Evolutionary conservation across 2,329 filamentous ascomycete genomes (phyloP), one percentile per base, ranked within the genome.

Genomic region (Colletotrichum chrysophilum): DNA sequence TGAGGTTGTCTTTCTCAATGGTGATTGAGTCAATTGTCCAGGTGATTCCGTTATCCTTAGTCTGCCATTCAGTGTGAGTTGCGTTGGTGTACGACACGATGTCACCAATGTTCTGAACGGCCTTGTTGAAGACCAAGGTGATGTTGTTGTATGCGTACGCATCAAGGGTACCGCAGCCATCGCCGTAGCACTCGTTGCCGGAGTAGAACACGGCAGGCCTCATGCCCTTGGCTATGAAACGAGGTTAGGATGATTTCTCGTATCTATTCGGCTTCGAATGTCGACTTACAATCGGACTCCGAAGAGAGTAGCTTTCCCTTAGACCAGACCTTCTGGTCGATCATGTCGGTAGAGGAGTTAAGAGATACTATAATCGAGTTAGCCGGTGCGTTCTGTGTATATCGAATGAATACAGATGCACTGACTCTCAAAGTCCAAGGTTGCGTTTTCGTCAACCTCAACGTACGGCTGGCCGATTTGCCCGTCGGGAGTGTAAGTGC

Each of bases 101-200:
- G 38, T 64, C 38, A 5, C 38, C 71, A 38, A 73, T 16, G 30
- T 62, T 43, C 6, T 69, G 21, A 10, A 73, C 38, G 16, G 71
- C 65, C 71, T 73, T 38, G 38, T 70, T 55, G 36, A 73, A 73
- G 38, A 69, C 71, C 18, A 72, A 65, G 16, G 65, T 73, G 38
- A 73, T 73, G 24, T 69, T 73, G 38, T 60, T 73, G 65, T 73
- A 69, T 9, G n/a, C 38, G 30, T 69, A 69, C 24, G 65, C 71
- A 16, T 61, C 38, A 2, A 69, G 56, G 16, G 65, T 73, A 9
- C 71, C 65, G 10, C 65, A 69, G 36, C 65, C 71, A 64, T 70
- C 56, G 18, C 65, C 71, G 65, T 69, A 73, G 65, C 71, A 73
- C 18, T 73, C 65, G 56, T 73, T 73, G 21, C 65, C 71, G 14